These are phyloP conservation scores for Beta corolliflora DNA, from an alignment of 179 eudicot genomes.

Conservation along the genomic window DNA sequence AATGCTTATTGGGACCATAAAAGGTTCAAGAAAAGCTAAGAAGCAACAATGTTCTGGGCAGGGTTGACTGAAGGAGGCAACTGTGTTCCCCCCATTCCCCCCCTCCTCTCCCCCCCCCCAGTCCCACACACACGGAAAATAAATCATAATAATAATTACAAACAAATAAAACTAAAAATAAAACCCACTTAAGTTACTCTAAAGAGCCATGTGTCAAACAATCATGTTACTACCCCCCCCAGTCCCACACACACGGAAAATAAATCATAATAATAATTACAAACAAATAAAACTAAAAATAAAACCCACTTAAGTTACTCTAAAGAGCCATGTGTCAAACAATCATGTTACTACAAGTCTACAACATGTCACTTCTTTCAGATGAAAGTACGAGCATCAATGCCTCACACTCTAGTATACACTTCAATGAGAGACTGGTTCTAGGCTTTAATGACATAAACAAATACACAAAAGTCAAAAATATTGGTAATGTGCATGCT, in stretches of 20 bases:
- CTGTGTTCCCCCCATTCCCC: neutral
- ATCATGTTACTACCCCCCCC: too few relatives aligned
- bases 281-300: too few relatives aligned
- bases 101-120: too few relatives aligned
- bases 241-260: too few relatives aligned
- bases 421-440: neutral
- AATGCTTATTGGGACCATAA: neutral
- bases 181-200: neutral
- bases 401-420: neutral
- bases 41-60: neutral
- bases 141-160: too few relatives aligned
- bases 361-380: neutral
- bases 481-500: slow-evolving; percentile 20
- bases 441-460: neutral
- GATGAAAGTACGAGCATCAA: neutral
- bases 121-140: too few relatives aligned
- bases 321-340: neutral
- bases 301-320: neutral
- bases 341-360: neutral
- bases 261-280: too few relatives aligned
- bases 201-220: neutral
- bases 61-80: neutral
- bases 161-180: too few relatives aligned
- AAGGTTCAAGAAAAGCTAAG: neutral
- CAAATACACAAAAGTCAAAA: neutral